A percentile compares a stretch with the other conserved stretches of the same genome.
phyloP scores from a whole-genome alignment of 2,329 filamentous ascomycete species.

The Cladobotryum protrusum region DNA sequence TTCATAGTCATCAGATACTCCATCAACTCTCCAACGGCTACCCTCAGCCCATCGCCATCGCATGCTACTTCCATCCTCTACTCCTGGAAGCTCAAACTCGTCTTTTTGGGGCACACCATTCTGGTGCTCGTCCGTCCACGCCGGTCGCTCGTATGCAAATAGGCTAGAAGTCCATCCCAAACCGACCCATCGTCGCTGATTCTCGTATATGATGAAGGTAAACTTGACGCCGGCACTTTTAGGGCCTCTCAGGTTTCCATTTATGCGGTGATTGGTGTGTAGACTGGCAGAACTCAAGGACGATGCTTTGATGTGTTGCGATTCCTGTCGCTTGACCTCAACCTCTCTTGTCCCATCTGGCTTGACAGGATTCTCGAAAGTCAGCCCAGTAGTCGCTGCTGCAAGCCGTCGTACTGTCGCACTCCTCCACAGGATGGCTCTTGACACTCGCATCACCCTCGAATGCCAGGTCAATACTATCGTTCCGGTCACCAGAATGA shows the following conservation, averaged over 20 bases:
- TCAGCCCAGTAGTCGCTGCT: conserved; percentile 71
- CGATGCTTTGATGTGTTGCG: conserved; percentile 39
- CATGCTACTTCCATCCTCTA: conserved; percentile 53
- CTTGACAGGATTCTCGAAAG: conserved; percentile 52
- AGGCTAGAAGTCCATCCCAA: conserved; percentile 91
- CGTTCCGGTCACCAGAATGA: conserved; percentile 81
- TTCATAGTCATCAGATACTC: conserved; percentile 48
- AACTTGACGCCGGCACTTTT: conserved; percentile 80
- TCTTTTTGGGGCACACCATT: conserved; percentile 73
- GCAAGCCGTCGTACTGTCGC: conserved; percentile 63
- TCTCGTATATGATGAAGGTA: conserved; percentile 94
- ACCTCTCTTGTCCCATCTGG: conserved; percentile 15
- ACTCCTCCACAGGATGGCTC: conserved; percentile 87
- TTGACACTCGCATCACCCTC: conserved; percentile 73
- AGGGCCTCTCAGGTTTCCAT: conserved; percentile 27
- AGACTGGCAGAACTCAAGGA: conserved; percentile 18
- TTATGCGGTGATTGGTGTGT: conserved; percentile 21
- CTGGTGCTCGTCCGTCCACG: conserved; percentile 95
- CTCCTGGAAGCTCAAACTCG: conserved; percentile 55
- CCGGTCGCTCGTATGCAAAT: conserved; percentile 79
- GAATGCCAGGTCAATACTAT: conserved; percentile 88
- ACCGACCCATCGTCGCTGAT: conserved; percentile 90
- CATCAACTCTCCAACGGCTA: conserved; percentile 82
- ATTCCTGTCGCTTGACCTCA: conserved; percentile 25
- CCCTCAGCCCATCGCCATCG: conserved; percentile 73